A percentile compares a stretch with the other conserved stretches of the same genome.
Evolutionary conservation across 352 stramenopile species (phyloP).

Genomic region (Phytophthora sansomeana): DNA sequence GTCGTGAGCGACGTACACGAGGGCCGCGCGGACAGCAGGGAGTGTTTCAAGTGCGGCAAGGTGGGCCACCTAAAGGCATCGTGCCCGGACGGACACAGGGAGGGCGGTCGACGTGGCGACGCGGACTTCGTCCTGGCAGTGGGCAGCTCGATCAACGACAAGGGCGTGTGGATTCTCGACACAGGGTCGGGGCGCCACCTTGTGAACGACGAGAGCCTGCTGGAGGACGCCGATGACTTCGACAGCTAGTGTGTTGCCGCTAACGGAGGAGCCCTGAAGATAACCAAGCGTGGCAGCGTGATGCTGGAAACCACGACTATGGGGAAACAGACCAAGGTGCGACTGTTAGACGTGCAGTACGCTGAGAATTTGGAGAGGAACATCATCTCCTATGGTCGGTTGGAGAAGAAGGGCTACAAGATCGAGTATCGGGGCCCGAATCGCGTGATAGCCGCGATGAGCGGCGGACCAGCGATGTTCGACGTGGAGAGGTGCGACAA

Average conservation of each 20-base stretch:
- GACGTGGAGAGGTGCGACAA: constrained; percentile 17
- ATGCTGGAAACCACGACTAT: constrained; percentile 5
- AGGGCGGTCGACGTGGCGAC: too few relatives aligned
- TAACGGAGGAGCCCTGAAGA: not conserved
- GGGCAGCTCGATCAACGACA: not conserved
- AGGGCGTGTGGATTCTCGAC: constrained; percentile 20
- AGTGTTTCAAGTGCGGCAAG: constrained; percentile 16
- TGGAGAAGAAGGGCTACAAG: constrained; percentile 21
- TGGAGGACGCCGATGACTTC: constrained; percentile 16
- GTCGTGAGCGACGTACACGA: constrained; percentile 20
- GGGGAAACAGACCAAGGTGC: constrained; percentile 11
- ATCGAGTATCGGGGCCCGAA: constrained; percentile 5
- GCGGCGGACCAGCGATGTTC: not conserved
- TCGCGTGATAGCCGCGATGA: not conserved
- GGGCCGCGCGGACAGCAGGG: constrained; percentile 6
- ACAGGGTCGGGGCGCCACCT: constrained; percentile 15
- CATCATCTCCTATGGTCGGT: constrained; percentile 29
- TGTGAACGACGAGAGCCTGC: constrained; percentile 18
- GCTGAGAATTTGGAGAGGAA: constrained; percentile 22
- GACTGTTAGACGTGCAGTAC: constrained; percentile 15
- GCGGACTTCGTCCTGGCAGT: constrained; percentile 16
- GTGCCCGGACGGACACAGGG: too few relatives aligned
- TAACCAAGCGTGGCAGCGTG: constrained; percentile 18
- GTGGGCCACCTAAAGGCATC: constrained; percentile 1
- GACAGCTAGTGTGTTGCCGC: constrained; percentile 10